Conservation (phyloP, 1,284 basidiomycete species). For the Pyrrhoderma noxium region DNA sequence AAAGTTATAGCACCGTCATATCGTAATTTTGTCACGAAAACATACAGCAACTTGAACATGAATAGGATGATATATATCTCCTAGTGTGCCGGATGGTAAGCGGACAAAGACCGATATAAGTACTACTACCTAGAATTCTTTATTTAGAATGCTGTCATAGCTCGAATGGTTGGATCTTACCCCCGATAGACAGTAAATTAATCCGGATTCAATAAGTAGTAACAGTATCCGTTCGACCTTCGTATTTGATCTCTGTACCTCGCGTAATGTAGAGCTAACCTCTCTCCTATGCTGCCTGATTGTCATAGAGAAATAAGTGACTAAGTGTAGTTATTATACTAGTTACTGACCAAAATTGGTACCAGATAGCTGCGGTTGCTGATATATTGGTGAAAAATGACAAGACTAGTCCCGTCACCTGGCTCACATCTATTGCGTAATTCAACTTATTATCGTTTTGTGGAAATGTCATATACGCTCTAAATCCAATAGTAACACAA, state of each 20-base stretch:
- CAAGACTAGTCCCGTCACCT: constrained; percentile 1
- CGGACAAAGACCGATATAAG: neutral
- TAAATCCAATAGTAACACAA: neutral
- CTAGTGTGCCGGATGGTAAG: constrained; percentile 1
- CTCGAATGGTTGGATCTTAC: neutral
- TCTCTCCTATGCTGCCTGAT: neutral
- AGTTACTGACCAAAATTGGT: constrained; percentile 1
- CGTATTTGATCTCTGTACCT: neutral
- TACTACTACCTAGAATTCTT: neutral
- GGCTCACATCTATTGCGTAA: neutral
- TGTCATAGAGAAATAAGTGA: neutral
- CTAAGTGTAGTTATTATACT: neutral
- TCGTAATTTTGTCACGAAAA: neutral
- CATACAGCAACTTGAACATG: constrained; percentile 9
- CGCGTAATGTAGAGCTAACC: neutral
- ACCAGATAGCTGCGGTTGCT: constrained; percentile 3
- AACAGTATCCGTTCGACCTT: constrained; percentile 7
- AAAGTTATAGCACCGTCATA: neutral
- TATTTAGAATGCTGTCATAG: neutral
- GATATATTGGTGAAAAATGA: constrained; percentile 5
- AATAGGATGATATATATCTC: constrained; percentile 2
- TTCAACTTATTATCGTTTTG: neutral
- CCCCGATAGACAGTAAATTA: constrained; percentile 7
- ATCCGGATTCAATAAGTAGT: constrained; percentile 5
- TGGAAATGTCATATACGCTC: neutral